Percentiles rank a stretch among this genome's conserved stretches.
These are phyloP conservation scores for Stagonosporopsis rhizophila DNA, from an alignment of 2,329 filamentous ascomycete species.

Conservation along the genomic window DNA sequence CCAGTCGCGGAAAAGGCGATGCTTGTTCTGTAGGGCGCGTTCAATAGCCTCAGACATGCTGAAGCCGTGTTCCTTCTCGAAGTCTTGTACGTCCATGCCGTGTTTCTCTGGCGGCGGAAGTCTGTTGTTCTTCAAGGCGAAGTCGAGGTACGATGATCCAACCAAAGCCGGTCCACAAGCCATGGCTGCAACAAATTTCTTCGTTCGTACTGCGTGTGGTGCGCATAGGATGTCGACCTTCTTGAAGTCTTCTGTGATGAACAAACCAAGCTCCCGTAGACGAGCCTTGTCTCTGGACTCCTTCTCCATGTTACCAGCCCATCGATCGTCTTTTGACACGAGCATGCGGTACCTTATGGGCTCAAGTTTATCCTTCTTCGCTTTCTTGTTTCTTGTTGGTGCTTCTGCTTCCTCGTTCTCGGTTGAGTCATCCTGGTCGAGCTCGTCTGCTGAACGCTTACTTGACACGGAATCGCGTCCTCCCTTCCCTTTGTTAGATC, in stretches of 20 bases:
- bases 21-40: slow-evolving; percentile 77
- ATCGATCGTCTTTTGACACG: slow-evolving; percentile 83
- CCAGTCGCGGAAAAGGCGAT: slow-evolving; percentile 75
- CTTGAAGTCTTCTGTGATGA: slow-evolving; percentile 76
- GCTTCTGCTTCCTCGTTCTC: slow-evolving; percentile 58
- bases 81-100: slow-evolving; percentile 72
- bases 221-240: slow-evolving; percentile 87
- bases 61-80: slow-evolving; percentile 75
- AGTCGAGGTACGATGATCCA: slow-evolving; percentile 78
- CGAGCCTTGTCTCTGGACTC: slow-evolving; percentile 83
- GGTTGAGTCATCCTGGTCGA: slow-evolving; percentile 48
- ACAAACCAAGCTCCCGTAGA: slow-evolving; percentile 82
- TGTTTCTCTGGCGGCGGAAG: slow-evolving; percentile 71
- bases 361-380: slow-evolving; percentile 57
- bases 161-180: slow-evolving; percentile 82
- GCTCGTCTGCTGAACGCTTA: slow-evolving; percentile 56
- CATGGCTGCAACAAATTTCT: slow-evolving; percentile 90
- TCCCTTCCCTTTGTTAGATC: slow-evolving; percentile 35
- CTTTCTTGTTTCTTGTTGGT: slow-evolving; percentile 68
- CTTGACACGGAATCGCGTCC: slow-evolving; percentile 49
- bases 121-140: slow-evolving; percentile 73
- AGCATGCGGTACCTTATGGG: slow-evolving; percentile 77
- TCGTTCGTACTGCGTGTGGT: slow-evolving; percentile 83
- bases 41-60: slow-evolving; percentile 71
- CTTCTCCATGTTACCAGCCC: slow-evolving; percentile 74